phyloP scores from a whole-genome alignment of 1,139 yeast genomes.

The Arxiozyma slooffiae region DNA sequence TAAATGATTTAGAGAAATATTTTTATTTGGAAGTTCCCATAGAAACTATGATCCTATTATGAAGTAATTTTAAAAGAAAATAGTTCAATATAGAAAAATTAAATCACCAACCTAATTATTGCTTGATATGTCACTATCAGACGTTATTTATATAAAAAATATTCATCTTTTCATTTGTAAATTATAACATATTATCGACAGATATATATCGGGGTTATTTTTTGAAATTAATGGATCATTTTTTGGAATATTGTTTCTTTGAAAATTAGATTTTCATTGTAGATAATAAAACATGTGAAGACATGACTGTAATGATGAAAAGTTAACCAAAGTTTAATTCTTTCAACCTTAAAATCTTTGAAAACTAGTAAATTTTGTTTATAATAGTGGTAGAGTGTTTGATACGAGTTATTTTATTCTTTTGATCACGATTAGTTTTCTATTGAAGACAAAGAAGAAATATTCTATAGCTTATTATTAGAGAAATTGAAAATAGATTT shows the following conservation, averaged over 20 bases:
- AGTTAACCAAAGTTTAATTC: neutral
- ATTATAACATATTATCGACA: conserved; percentile 9
- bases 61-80: neutral
- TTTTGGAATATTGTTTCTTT: neutral
- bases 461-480: neutral
- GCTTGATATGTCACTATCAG: conserved; percentile 13
- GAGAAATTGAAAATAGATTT: neutral
- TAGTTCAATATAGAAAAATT: neutral
- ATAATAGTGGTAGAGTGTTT: no score
- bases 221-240: conserved; percentile 8
- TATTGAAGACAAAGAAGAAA: neutral
- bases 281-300: neutral
- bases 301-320: neutral
- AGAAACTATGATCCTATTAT: neutral
- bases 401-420: no score
- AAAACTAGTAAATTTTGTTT: no score
- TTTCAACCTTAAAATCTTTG: conserved; percentile 3
- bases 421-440: no score
- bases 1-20: neutral
- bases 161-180: conserved; percentile 13
- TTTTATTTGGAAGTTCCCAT: neutral
- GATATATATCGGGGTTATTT: conserved; percentile 9
- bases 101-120: neutral
- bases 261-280: neutral
- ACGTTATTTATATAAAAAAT: conserved; percentile 17